Evolutionary conservation across 2,329 filamentous ascomycete genomes (phyloP), one percentile per base, ranked within the genome.

Genomic region (Pseudopithomyces chartarum): DNA sequence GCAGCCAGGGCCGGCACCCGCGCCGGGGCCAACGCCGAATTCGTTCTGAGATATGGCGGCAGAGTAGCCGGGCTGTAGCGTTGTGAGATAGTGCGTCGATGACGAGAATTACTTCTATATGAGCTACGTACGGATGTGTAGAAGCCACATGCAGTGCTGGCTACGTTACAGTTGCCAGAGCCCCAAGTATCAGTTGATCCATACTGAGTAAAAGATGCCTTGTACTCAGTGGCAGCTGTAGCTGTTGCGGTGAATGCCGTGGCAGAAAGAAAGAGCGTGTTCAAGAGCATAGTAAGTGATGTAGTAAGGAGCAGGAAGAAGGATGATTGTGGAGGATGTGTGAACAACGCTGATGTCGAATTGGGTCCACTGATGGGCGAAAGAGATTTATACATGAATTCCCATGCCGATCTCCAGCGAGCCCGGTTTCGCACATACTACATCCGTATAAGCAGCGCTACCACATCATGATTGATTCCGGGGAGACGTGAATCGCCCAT

Each of bases 1-100:
- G 61, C 77, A 78, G 11, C 65, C 76, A 2, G 74, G 75, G 23
- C 76, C 17, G 2, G 72, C 69, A 46, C 76, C 76, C 23, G 67
- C 66, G 42, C 72, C 73, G 15, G 68, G 66, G 10, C 71, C 76
- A 15, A 70, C 72, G 50, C 78, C 77, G 59, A 71, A 78, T 38
- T 73, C 61, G 58, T 52, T 52, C 10, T 52, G 49, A 10, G 49
- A 52, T 76, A 75, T 69, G 42, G 76, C 78, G 11, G 73, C 76
- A 2, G 59, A 54, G 42, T 60, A 62, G 6, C 60, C 62, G 15
- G 58, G 56, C 55, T 63, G 47, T 50, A 5, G 17, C 34, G n/a
- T 2, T 20, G 10, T 39, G 10, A 32, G 15, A 40, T 11, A 32
- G 19, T 39, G 8, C 13, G 22, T 50, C 34, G 2, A 8, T 39